These are phyloP conservation scores for Lasiodiplodia theobromae DNA, from an alignment of 2,329 filamentous ascomycete species.

Conservation along the genomic window DNA sequence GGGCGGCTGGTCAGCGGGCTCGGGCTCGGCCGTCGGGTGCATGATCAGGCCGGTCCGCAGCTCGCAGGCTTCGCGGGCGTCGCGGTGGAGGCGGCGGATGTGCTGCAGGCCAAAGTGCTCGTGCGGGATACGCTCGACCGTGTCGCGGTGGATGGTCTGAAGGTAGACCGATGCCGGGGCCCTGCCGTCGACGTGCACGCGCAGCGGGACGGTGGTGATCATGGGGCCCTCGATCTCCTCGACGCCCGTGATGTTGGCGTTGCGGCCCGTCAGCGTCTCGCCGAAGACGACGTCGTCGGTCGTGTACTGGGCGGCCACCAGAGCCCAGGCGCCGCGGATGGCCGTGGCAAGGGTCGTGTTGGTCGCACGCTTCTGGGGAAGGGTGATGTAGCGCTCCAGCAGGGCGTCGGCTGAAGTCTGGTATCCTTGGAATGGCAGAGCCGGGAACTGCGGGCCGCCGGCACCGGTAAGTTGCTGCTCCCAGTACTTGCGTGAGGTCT, in stretches of 20 bases:
- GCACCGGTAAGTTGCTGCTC: conserved; percentile 66
- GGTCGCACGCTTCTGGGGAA: conserved; percentile 41
- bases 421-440: conserved; percentile 62
- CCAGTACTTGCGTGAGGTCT: conserved; percentile 70
- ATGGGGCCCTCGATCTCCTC: conserved; percentile 82
- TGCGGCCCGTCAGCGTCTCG: conserved; percentile 81
- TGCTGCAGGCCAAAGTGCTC: conserved; percentile 70
- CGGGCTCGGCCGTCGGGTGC: conserved; percentile 36
- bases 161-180: conserved; percentile 60
- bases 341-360: conserved; percentile 65
- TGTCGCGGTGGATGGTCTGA: conserved; percentile 63
- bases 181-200: conserved; percentile 60
- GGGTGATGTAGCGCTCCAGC: conserved; percentile 31
- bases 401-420: conserved; percentile 58
- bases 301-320: conserved; percentile 62
- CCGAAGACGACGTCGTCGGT: conserved; percentile 76
- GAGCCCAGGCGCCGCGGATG: conserved; percentile 76
- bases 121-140: conserved; percentile 65
- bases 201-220: conserved; percentile 75
- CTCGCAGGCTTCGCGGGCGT: conserved; percentile 61
- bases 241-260: conserved; percentile 70
- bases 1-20: conserved; percentile 26
- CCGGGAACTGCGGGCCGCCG: conserved; percentile 57
- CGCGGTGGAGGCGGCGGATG: conserved; percentile 58
- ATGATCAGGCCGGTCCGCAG: conserved; percentile 47